These are phyloP conservation scores for Kluyveromyces wickerhamii DNA, from an alignment of 805 yeast genomes.

Conservation along the genomic window DNA sequence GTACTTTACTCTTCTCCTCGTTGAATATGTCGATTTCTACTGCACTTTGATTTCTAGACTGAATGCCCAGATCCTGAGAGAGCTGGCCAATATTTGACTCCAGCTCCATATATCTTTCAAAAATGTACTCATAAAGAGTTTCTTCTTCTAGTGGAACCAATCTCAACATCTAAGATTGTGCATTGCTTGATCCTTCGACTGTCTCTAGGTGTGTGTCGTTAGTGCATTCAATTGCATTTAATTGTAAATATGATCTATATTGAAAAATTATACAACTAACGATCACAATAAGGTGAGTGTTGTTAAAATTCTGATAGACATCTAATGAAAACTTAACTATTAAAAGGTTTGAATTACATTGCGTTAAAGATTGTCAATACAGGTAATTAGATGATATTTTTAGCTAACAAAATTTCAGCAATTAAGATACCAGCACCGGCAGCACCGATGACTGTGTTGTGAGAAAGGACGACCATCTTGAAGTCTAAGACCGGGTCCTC, in stretches of 20 bases:
- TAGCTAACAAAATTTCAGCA: conserved; percentile 81
- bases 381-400: conserved; percentile 63
- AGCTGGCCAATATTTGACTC: conserved; percentile 14
- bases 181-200: too few species aligned
- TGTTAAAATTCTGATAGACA: too few species aligned
- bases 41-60: conserved; percentile 8
- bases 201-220: too few species aligned
- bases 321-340: too few species aligned
- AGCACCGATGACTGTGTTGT: conserved; percentile 96
- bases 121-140: conserved; percentile 24
- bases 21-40: conserved; percentile 19
- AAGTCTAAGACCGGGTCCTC: conserved; percentile 87
- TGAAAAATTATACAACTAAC: too few species aligned
- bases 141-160: conserved; percentile 16
- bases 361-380: too few species aligned
- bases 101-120: conserved; percentile 24
- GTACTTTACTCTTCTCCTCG: conserved; percentile 1
- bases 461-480: conserved; percentile 96
- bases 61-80: conserved; percentile 29
- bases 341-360: too few species aligned
- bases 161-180: too few species aligned
- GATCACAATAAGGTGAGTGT: too few species aligned
- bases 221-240: too few species aligned
- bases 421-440: conserved; percentile 97
- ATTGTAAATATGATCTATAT: too few species aligned